Percentiles rank a stretch among this genome's conserved stretches.
These are phyloP conservation scores for Panicum virgatum DNA, from an alignment of 202 grass and related monocot genomes.

Conservation along the genomic window DNA sequence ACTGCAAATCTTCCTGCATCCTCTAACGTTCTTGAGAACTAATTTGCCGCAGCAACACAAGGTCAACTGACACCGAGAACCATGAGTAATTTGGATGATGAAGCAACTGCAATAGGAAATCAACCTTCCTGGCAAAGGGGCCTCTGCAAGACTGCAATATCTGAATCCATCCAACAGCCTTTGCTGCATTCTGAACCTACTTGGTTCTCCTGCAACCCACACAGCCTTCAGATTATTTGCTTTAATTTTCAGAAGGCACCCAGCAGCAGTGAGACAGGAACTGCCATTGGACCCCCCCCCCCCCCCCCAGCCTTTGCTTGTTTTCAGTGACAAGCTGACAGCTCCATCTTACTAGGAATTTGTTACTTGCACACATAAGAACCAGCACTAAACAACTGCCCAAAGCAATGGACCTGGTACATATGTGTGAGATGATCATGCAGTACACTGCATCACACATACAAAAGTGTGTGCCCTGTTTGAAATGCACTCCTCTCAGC, in stretches of 20 bases:
- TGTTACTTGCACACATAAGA: not conserved
- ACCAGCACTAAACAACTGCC: not conserved
- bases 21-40: not conserved
- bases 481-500: slow-evolving; percentile 29
- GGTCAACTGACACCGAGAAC: not conserved
- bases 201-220: slow-evolving; percentile 42
- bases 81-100: not conserved
- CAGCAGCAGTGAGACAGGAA: slow-evolving; percentile 39
- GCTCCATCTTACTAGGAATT: slow-evolving; percentile 41
- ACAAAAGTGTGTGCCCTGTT: slow-evolving; percentile 42
- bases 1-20: not conserved
- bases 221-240: slow-evolving; percentile 10
- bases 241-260: slow-evolving; percentile 10
- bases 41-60: not conserved
- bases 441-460: slow-evolving; percentile 27
- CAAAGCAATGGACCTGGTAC: not conserved
- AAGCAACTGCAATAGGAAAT: slow-evolving; percentile 7
- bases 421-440: slow-evolving; percentile 23
- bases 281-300: slow-evolving; percentile 21
- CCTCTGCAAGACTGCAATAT: not conserved
- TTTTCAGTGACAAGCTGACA: slow-evolving; percentile 70
- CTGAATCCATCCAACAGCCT: slow-evolving; percentile 25
- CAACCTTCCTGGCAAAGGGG: slow-evolving; percentile 38
- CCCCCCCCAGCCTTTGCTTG: slow-evolving; percentile 63
- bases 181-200: slow-evolving; percentile 35